Conservation (phyloP, 106 monocot species). For the Allium cepa region DNA sequence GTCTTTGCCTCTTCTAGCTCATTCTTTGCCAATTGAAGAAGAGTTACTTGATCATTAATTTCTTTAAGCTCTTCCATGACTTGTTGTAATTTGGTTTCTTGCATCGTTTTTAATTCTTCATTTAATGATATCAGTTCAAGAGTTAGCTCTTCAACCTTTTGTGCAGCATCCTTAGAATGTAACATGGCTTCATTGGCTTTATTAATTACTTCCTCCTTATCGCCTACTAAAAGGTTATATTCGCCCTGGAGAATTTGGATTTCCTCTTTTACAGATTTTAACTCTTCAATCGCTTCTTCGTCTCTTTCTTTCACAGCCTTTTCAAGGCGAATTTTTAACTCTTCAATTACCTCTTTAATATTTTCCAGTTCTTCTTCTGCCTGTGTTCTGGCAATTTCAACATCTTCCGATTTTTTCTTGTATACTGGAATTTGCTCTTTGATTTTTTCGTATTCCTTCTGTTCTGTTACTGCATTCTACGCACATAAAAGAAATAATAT, state of each 20-base stretch:
- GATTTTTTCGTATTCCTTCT: constrained; percentile 31
- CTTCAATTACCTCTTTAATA: constrained; percentile 35
- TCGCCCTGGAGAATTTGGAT: constrained; percentile 18
- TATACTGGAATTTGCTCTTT: constrained; percentile 30
- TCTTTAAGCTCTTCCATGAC: constrained; percentile 26
- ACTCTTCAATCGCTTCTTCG: constrained; percentile 26
- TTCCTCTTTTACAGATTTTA: constrained; percentile 27
- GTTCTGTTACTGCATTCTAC: constrained; percentile 20
- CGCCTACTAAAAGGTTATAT: constrained; percentile 15
- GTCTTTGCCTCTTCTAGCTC: constrained; percentile 35
- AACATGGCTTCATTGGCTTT: constrained; percentile 32
- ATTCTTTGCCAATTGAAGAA: constrained; percentile 5
- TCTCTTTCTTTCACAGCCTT: constrained; percentile 37
- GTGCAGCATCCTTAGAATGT: constrained; percentile 29
- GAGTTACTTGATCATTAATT: constrained; percentile 13
- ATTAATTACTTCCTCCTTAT: constrained; percentile 22
- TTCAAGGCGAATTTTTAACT: constrained; percentile 37
- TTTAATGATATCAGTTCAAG: constrained; percentile 33
- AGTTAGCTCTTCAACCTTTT: constrained; percentile 30
- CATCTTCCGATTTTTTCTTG: constrained; percentile 34
- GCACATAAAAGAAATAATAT: background rate
- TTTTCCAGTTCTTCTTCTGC: constrained; percentile 36
- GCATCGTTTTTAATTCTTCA: constrained; percentile 32
- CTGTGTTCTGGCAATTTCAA: constrained; percentile 19
- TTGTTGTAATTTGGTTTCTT: constrained; percentile 29